Percentiles rank a stretch among this genome's conserved stretches.
These are phyloP conservation scores for Tricharina praecox DNA, from an alignment of 495 filamentous ascomycete genomes.

Conservation along the genomic window DNA sequence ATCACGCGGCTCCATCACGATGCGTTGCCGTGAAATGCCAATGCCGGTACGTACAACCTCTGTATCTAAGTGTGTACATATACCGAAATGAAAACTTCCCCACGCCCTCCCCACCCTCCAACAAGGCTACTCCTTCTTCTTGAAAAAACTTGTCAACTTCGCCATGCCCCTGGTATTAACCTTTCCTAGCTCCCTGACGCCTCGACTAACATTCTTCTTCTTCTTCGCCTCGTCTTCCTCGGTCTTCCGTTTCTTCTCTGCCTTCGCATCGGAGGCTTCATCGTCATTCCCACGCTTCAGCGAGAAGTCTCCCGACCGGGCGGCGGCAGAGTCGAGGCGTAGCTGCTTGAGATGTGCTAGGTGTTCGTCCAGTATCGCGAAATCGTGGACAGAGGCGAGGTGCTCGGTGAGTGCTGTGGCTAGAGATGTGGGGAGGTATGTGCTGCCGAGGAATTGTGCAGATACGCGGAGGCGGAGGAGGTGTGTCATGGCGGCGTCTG, in stretches of 20 bases:
- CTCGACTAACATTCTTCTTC: slow-evolving; percentile 53
- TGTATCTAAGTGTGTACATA: too few relatives aligned
- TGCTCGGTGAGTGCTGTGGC: slow-evolving; percentile 32
- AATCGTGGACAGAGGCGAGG: slow-evolving; percentile 39
- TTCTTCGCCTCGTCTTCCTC: slow-evolving; percentile 44
- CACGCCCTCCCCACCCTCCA: too few relatives aligned
- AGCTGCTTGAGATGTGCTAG: slow-evolving; percentile 46
- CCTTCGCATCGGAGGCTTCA: slow-evolving; percentile 49
- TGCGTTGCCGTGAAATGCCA: too few relatives aligned
- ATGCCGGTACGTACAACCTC: too few relatives aligned
- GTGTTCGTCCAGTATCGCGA: slow-evolving; percentile 49
- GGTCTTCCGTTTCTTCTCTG: slow-evolving; percentile 59
- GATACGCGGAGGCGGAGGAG: slow-evolving; percentile 60
- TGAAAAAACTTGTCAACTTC: slow-evolving; percentile 91
- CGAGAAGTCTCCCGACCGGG: slow-evolving; percentile 55
- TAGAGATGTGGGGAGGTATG: slow-evolving; percentile 46
- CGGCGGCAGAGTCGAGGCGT: slow-evolving; percentile 48
- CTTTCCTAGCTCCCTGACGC: slow-evolving; percentile 64
- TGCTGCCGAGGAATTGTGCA: slow-evolving; percentile 55
- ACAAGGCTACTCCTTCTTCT: slow-evolving; percentile 49
- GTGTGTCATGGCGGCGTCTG: slow-evolving; percentile 29
- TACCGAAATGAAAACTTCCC: too few relatives aligned
- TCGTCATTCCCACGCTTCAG: slow-evolving; percentile 63
- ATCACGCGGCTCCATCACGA: too few relatives aligned
- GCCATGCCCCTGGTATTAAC: slow-evolving; percentile 84